Conservation (phyloP, 176 grass and related monocot species). For the Saccharum spontaneum region DNA sequence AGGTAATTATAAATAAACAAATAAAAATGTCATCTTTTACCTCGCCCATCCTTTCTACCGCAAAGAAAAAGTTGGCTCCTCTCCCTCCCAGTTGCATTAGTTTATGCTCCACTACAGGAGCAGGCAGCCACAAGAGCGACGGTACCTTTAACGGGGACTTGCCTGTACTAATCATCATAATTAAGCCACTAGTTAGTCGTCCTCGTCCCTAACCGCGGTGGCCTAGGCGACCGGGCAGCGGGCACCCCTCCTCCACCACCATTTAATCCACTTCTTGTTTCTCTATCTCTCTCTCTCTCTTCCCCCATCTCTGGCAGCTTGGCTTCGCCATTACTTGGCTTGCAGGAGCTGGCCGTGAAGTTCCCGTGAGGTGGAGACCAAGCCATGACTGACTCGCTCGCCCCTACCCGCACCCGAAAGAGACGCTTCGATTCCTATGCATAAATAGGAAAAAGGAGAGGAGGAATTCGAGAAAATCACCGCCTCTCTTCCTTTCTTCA, state of each 20-base stretch:
- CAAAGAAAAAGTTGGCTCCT: not conserved
- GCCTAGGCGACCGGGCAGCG: slow-evolving; percentile 16
- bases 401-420: slow-evolving; percentile 48
- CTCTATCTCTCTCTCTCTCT: not conserved
- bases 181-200: slow-evolving; percentile 41
- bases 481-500: not conserved
- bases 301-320: slow-evolving; percentile 11
- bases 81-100: slow-evolving; percentile 23
- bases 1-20: not conserved
- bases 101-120: slow-evolving; percentile 17
- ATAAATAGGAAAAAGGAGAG: slow-evolving; percentile 29
- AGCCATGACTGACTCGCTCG: slow-evolving; percentile 29
- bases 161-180: slow-evolving; percentile 36
- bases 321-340: slow-evolving; percentile 57
- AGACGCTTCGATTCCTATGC: slow-evolving; percentile 60
- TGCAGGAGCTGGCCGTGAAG: slow-evolving; percentile 56
- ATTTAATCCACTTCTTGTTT: slow-evolving; percentile 35
- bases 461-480: slow-evolving; percentile 26
- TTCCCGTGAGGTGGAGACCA: slow-evolving; percentile 58
- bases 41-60: not conserved
- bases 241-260: not conserved
- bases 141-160: slow-evolving; percentile 30
- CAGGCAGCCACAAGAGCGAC: not conserved
- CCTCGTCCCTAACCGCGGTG: slow-evolving; percentile 37
- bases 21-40: slow-evolving; percentile 23